These are phyloP conservation scores for Wallacemonas sp. DNA, from an alignment of 208 protist species.

Conservation along the genomic window DNA sequence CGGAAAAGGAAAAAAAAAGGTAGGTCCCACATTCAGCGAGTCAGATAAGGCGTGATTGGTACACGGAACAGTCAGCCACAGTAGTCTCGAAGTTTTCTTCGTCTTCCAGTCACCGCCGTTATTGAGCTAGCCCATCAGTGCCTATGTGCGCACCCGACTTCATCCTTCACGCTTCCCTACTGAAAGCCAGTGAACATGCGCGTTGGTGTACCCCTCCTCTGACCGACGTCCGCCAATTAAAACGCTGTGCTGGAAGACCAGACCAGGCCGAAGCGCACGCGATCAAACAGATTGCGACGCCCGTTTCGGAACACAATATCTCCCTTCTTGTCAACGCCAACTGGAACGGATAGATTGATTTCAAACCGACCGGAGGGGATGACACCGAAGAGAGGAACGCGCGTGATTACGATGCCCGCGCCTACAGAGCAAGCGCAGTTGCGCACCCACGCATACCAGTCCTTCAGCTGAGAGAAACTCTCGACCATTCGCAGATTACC, in stretches of 20 bases:
- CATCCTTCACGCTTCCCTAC: too few species aligned
- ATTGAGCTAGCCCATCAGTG: too few species aligned
- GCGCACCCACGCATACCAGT: conserved; percentile 52
- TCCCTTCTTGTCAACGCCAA: conserved; percentile 57
- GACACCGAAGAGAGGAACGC: conserved; percentile 80
- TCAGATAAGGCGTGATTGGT: too few species aligned
- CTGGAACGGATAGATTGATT: conserved; percentile 69
- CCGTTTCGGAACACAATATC: conserved; percentile 57
- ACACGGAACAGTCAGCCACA: too few species aligned
- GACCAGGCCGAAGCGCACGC: conserved; percentile 73
- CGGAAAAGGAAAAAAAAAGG: conserved; percentile 13
- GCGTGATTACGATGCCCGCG: conserved; percentile 73
- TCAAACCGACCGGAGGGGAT: conserved; percentile 79
- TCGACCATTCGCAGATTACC: conserved; percentile 71
- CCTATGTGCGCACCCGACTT: too few species aligned
- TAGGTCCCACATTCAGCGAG: too few species aligned
- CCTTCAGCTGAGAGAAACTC: conserved; percentile 31
- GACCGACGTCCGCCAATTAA: conserved; percentile 13
- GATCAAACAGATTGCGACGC: conserved; percentile 63
- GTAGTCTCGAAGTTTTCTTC: too few species aligned
- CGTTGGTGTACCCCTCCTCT: too few species aligned
- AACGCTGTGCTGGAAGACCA: conserved; percentile 80
- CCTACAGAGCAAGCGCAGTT: conserved; percentile 72
- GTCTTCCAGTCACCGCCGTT: too few species aligned
- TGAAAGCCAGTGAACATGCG: too few species aligned